These are phyloP conservation scores for Nakazawaea holstii DNA, from an alignment of 805 yeast species.

Conservation along the genomic window DNA sequence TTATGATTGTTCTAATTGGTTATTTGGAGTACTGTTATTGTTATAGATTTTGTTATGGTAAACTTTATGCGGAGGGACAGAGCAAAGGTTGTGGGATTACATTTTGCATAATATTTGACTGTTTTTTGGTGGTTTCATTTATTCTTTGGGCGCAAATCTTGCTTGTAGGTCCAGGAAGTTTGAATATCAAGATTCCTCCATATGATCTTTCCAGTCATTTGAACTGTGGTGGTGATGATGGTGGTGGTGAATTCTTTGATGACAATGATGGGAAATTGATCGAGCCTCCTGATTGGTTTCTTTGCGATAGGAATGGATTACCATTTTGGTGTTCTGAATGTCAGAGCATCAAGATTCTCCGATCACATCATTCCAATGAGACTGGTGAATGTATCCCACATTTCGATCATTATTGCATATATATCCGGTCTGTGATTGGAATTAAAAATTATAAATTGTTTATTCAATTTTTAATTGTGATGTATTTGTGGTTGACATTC, in stretches of 20 bases:
- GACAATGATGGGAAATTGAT: not conserved
- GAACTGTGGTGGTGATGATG: conserved; percentile 10
- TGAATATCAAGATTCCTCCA: conserved; percentile 32
- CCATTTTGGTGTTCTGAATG: conserved; percentile 76
- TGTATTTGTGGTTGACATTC: conserved; percentile 31
- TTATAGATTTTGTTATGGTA: conserved; percentile 21
- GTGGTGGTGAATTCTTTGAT: conserved; percentile 10
- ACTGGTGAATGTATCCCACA: conserved; percentile 54
- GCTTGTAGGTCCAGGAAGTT: conserved; percentile 53
- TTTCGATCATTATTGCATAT: conserved; percentile 82
- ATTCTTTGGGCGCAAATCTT: conserved; percentile 41
- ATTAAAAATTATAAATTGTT: conserved; percentile 58
- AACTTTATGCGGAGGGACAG: conserved; percentile 31
- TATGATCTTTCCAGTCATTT: conserved; percentile 22
- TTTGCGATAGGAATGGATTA: conserved; percentile 67
- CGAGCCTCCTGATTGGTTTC: conserved; percentile 53
- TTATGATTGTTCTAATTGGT: conserved; percentile 16
- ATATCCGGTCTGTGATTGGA: conserved; percentile 74
- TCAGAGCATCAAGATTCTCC: conserved; percentile 54
- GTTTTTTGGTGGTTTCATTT: conserved; percentile 22
- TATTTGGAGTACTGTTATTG: conserved; percentile 23
- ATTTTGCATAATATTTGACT: conserved; percentile 24
- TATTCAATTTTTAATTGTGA: conserved; percentile 40
- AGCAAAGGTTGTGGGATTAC: conserved; percentile 23
- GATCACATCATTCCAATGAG: conserved; percentile 67